Base-by-base conservation (phyloP, 1,284 basidiomycete species). In the Ustilago tritici region DNA sequence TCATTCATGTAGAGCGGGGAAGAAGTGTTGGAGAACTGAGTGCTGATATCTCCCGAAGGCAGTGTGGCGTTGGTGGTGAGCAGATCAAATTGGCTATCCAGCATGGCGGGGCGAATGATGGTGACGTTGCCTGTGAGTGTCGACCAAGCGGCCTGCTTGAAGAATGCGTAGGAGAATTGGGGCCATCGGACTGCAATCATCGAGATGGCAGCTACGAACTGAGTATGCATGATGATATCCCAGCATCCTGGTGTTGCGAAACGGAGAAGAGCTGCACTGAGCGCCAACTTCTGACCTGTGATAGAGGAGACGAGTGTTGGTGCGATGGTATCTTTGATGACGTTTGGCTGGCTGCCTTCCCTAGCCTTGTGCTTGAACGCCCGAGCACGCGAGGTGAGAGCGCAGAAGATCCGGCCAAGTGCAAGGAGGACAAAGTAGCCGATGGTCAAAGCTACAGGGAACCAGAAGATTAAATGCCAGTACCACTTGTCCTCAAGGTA, bases 161-260 rank as follows among this genome's bases (percentile, higher is more conserved):
- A 79, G 56, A 83, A 80, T 10, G 61, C 61, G 93, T 95, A 98
- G 67, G 92, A 90, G 87, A 95, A 98, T 14, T 89, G 88, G 1
- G 96, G 95, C 95, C 95, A 99, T 82, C 93, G 89, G 34, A 98
- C 94, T 34, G 94, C 93, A 57, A 98, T 91, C 93, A 97, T 96
- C 32, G 91, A 92, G 28, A 98, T 88, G 55, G 92, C 90, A 5
- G 88, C 87, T 68, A 88, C 88, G 79, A 88, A 98, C 81, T 98
- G 95, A 0, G 95, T 93, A 83, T 96, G 94, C 83, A 94, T 92
- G 59, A 98, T 90, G 67, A 99, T 90, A 86, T 99, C 96, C 71
- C 95, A 90, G 87, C 95, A 89, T 6, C 94, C 94, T 0, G 96
- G 95, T 0, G 96, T 98, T 73, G 93, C 94, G 82, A 95, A 98